Evolutionary conservation across 352 stramenopile genomes (phyloP).

Genomic region (Halophytophthora polymorphica): DNA sequence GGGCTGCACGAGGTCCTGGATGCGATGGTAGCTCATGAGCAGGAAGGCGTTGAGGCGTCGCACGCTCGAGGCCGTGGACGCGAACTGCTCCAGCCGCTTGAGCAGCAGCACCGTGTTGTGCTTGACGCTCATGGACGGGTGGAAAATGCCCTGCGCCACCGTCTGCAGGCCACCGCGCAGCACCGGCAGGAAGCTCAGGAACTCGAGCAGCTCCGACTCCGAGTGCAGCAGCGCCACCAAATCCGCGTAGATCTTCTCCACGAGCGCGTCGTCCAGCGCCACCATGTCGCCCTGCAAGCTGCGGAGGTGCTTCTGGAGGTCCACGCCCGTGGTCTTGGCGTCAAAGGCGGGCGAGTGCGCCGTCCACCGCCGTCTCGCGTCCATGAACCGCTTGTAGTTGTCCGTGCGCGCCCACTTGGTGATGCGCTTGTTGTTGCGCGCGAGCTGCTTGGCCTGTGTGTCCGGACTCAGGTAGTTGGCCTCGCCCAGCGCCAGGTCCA

Average conservation of each 20-base stretch:
- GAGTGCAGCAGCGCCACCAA: conserved; percentile 70
- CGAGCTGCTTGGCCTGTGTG: conserved; percentile 64
- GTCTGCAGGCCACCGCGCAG: conserved; percentile 74
- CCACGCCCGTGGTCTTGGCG: conserved; percentile 74
- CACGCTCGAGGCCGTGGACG: conserved; percentile 69
- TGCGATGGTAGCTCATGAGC: conserved; percentile 82
- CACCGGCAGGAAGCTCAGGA: conserved; percentile 79
- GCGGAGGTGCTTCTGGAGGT: conserved; percentile 80
- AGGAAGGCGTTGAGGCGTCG: conserved; percentile 74
- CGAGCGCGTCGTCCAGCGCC: conserved; percentile 70
- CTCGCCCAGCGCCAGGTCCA: conserved; percentile 77
- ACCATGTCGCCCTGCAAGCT: conserved; percentile 73
- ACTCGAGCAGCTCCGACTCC: conserved; percentile 80
- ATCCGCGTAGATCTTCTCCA: conserved; percentile 82
- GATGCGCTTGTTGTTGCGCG: conserved; percentile 86
- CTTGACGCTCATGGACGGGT: conserved; percentile 85
- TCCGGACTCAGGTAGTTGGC: conserved; percentile 76
- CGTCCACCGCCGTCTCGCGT: conserved; percentile 40
- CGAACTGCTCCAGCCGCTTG: conserved; percentile 80
- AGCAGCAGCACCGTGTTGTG: conserved; percentile 86
- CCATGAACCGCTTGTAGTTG: conserved; percentile 81
- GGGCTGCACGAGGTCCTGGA: conserved; percentile 73
- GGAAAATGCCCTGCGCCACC: conserved; percentile 84
- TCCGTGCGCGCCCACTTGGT: conserved; percentile 85
- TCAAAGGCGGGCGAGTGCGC: conserved; percentile 74